A percentile compares a stretch with the other conserved stretches of the same genome.
Conservation (phyloP, 164 flowering plant species). For the Piper betle region DNA sequence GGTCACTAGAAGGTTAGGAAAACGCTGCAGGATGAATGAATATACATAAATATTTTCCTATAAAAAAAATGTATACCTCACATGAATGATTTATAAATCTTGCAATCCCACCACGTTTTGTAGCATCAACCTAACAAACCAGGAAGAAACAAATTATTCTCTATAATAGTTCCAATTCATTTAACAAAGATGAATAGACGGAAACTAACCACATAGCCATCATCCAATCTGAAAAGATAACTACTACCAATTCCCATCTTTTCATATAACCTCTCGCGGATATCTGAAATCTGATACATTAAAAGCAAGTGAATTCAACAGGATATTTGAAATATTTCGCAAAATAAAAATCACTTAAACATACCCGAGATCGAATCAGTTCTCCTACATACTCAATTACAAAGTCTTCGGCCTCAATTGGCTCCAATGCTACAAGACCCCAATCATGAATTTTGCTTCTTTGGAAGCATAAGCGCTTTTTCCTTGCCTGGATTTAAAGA, state of each 20-base stretch:
- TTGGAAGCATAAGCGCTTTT: constrained; percentile 85
- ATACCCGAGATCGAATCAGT: constrained; percentile 78
- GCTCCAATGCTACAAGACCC: constrained; percentile 93
- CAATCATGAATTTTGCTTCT: constrained; percentile 97
- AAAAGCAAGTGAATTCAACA: not conserved
- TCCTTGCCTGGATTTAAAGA: constrained; percentile 63
- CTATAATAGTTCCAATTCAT: not conserved
- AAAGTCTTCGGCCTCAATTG: constrained; percentile 97
- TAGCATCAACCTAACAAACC: constrained; percentile 80
- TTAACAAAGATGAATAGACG: not conserved
- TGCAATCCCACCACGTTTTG: constrained; percentile 97
- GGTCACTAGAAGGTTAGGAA: not conserved
- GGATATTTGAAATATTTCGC: too few species aligned
- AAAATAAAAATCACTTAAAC: constrained; percentile 1
- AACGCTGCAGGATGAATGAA: not conserved
- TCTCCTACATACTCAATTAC: constrained; percentile 99
- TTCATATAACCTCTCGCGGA: constrained; percentile 85
- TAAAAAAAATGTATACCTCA: constrained; percentile 38
- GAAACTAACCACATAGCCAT: constrained; percentile 92
- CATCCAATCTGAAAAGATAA: constrained; percentile 94
- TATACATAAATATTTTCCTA: too few species aligned
- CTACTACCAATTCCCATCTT: constrained; percentile 99
- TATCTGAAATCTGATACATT: constrained; percentile 70
- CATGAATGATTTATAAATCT: constrained; percentile 98
- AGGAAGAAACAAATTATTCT: not conserved